Conservation (phyloP, 441 rosid genomes). For the Populus hybrid region DNA sequence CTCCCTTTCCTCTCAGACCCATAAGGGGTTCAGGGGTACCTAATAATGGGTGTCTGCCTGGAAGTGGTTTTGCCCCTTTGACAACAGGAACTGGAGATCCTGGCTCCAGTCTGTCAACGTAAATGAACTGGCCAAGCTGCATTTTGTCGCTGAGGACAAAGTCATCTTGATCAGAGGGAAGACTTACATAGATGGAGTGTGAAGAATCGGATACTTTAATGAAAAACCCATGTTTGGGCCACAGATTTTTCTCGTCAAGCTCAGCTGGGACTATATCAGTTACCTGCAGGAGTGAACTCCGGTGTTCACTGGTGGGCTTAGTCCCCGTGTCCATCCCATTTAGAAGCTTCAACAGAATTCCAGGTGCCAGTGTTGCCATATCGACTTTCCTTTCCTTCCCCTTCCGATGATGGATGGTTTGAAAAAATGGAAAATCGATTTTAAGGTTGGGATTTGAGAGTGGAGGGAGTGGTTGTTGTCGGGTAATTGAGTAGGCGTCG, state of each 20-base stretch:
- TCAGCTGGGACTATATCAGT: conserved; percentile 90
- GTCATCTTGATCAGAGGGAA: conserved; percentile 79
- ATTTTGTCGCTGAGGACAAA: conserved; percentile 74
- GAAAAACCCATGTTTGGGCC: conserved; percentile 84
- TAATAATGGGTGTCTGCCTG: conserved; percentile 78
- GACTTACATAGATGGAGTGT: conserved; percentile 79
- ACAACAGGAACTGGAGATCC: conserved; percentile 81
- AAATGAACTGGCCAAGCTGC: conserved; percentile 67
- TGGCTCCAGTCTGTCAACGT: conserved; percentile 50
- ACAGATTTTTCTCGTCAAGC: conserved; percentile 85
- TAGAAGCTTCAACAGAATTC: conserved; percentile 69
- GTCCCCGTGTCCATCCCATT: conserved; percentile 79
- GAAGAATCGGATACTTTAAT: conserved; percentile 90
- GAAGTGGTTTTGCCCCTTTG: conserved; percentile 81
- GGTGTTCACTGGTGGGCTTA: conserved; percentile 83
- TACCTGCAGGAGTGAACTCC: conserved; percentile 83
- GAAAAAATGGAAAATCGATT: background rate
- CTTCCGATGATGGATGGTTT: background rate
- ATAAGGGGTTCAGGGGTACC: conserved; percentile 82
- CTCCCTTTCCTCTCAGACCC: conserved; percentile 52
- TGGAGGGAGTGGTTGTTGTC: background rate
- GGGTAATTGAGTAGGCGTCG: background rate
- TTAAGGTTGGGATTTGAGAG: conserved; percentile 6
- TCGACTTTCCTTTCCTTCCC: background rate
- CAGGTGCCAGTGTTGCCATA: conserved; percentile 85